Base-by-base conservation (phyloP, 2,329 filamentous ascomycete genomes). In the Verticillium alfalfae region DNA sequence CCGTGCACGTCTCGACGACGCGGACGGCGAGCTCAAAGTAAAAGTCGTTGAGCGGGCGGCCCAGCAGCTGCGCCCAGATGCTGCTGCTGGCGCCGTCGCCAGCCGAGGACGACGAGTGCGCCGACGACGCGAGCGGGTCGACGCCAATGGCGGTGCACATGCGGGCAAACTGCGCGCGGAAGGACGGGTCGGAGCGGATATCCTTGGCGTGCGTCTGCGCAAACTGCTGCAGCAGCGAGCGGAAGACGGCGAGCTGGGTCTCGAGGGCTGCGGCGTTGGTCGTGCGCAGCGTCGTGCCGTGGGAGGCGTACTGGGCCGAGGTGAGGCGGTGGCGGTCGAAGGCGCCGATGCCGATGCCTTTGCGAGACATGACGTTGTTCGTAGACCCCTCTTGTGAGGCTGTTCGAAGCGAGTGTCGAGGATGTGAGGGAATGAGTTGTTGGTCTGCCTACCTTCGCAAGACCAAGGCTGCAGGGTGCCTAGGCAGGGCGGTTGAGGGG, bases 141-240 rank as follows among this genome's bases (percentile, higher is more conserved):
- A 99, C 93, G 57, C 95, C 95, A 67, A 99, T 97, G 65, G 93
- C 93, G 70, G 93, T 88, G 78, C 95, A 99, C 95, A 99, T 99
- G 74, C 94, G 92, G 3, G 95, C 94, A 72, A 99, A 99, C 76
- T 99, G 94, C 38, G 94, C 93, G 64, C 95, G 92, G 76, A 99
- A 99, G 9, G 87, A 89, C 6, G 95, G 95, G 74, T 98, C 93
- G 2, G 93, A 96, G 66, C 94, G 93, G 63, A 99, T 99, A 70
- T 97, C 95, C 72, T 93, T 93, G 68, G 90, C 91, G 82, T 99
- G 95, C 58, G 94, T 96, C 71, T 94, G 85, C 55, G 93, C 92
- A 76, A 99, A 99, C 76, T 96, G 93, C 78, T 97, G 93, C 6
- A 99, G 87, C 12, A 97, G 84, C 18, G 92, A 95, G 71, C 96